Percentiles rank a stretch among this genome's conserved stretches.
phyloP scores from a whole-genome alignment of 768 basidiomycete genomes.

The Dictyophora rubrovolvata region DNA sequence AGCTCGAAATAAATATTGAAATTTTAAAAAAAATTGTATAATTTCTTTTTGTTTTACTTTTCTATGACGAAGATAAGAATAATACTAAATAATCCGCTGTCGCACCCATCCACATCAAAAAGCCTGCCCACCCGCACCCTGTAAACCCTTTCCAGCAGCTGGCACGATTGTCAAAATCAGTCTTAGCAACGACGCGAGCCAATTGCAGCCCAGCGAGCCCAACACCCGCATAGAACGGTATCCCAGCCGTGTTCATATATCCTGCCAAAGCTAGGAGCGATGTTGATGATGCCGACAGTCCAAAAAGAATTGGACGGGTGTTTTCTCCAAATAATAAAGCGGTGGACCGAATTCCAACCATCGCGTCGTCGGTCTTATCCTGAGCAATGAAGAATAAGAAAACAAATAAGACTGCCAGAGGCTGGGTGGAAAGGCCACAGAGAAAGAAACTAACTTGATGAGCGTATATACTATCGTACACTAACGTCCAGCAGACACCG shows the following conservation, averaged over 20 bases:
- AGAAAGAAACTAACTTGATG: constrained; percentile 58
- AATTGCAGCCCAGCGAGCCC: constrained; percentile 68
- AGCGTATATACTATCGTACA: constrained; percentile 96
- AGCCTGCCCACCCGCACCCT: constrained; percentile 81
- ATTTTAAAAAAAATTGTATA: not conserved
- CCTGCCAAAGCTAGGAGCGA: constrained; percentile 73
- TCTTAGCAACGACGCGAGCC: constrained; percentile 59
- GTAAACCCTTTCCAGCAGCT: constrained; percentile 91
- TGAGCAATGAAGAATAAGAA: constrained; percentile 21
- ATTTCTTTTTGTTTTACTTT: too few species aligned
- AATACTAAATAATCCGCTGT: constrained; percentile 50
- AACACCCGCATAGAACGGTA: constrained; percentile 71
- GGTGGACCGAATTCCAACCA: constrained; percentile 85
- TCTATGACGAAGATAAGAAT: not conserved
- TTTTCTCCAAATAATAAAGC: constrained; percentile 80
- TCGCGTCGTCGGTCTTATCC: constrained; percentile 89
- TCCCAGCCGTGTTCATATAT: constrained; percentile 63
- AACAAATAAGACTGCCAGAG: not conserved
- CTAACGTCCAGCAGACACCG: constrained; percentile 85
- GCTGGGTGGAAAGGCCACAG: not conserved
- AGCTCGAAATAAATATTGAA: not conserved
- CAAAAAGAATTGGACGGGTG: constrained; percentile 65
- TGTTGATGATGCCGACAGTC: constrained; percentile 63
- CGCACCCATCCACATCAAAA: constrained; percentile 79
- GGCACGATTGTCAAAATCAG: constrained; percentile 61